Base-by-base conservation (phyloP, 345 rosid genomes). In the Toxicodendron radicans region DNA sequence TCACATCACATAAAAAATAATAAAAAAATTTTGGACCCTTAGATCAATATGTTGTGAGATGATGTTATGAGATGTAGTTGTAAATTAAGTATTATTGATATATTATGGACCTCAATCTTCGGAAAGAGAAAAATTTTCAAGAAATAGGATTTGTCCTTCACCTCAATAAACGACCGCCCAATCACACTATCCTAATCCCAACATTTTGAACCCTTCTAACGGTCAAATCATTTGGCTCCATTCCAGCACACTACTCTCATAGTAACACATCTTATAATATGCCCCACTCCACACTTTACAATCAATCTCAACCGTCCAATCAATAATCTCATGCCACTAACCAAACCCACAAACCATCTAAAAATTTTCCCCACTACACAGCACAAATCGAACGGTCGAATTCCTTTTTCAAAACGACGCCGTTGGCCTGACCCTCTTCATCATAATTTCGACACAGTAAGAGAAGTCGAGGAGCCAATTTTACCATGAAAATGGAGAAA, bases 161-260 rank as follows among this genome's bases (percentile, higher is more conserved):
- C 3, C 54, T 59, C 3, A 45, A 45, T 1, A 58, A 43, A 45
- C 14, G 16, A 59, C 66, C 66, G 0, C 4, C 1, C 24, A 0
- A 20, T 59, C 45, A 27, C 45, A 27, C 1, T 60, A 71, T 71
- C 58, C 10, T 23, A 0, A 3, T 30, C 27, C 18, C 57, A 60
- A 30, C 41, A n/a, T 17, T 78, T 75, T 66, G 70, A 81, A 80
- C 53, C 58, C n/a, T n/a, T 14, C 54, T 75, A 78, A 83, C 82
- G 84, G 86, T 75, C 84, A 33, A 75, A 33, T 76, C 7, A 2
- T 54, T n/a, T n/a, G 48, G 32, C 66, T 64, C 68, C 57, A 48
- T 65, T 17, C 20, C 18, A 6, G 10, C 54, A 17, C 12, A 17
- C 66, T 16, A 13, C 43, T 62, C 73, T 21, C 21, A 32, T 27